Base-by-base conservation (phyloP, 176 grass and related monocot genomes). In the Tuctoria greenei region DNA sequence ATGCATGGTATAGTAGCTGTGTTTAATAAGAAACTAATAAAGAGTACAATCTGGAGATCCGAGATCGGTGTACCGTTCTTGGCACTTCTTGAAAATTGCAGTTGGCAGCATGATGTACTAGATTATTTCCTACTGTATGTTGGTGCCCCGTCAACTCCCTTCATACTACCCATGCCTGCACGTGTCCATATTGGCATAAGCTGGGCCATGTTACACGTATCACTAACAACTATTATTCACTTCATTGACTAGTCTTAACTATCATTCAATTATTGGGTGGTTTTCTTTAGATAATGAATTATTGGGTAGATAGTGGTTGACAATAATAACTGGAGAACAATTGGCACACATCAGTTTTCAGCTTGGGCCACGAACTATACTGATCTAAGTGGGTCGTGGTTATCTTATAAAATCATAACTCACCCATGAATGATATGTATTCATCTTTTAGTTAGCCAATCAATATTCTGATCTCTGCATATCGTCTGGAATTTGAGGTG, bases 181-280 rank as follows among this genome's bases (percentile, higher is more conserved):
- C 80, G 75, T 70, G 81, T 80, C 75, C 64, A 71, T 68, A 38
- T 75, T 64, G 27, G 23, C 64, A 44, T 79, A 62, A 64, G 55
- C 62, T 59, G 78, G 25, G 27, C 75, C 64, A 84, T 55, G 63
- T 75, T 46, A 69, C 41, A 45, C 83, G 80, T 67, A 69, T 83
- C 67, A 62, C 27, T 79, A 51, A 57, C 37, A 79, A 42, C 24
- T 74, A 27, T 64, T 37, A 62, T 44, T 77, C 28, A 59, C 3
- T 44, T 20, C 73, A 62, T 40, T 47, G 64, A 45, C 27, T 12
- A 12, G 16, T 45, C 61, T 52, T 45, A 36, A 16, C 14, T 36
- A 23, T 50, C 27, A 10, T 34, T 38, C 42, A 83, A 54, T 54
- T 54, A 54, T 54, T 54, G 51, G 51, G 46, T 79, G 36, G 25